A percentile compares a stretch with the other conserved stretches of the same genome.
Evolutionary conservation across 1,284 basidiomycete genomes (phyloP).

Genomic region (Coniferiporia weirii): DNA sequence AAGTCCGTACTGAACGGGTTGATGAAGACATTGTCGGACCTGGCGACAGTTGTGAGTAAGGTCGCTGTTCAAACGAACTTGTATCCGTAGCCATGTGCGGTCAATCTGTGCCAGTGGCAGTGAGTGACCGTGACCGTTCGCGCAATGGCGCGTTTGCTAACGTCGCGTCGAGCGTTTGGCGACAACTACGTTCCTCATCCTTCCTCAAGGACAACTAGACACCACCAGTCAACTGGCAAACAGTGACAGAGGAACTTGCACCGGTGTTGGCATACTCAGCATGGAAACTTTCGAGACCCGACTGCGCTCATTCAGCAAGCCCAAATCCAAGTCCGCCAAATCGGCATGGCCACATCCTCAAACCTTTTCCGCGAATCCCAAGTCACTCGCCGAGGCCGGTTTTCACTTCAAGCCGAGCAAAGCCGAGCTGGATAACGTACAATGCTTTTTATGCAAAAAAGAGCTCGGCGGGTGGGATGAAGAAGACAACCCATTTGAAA

Average conservation of each 20-base stretch:
- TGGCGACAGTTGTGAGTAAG: too few relatives aligned
- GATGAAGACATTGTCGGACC: conserved; percentile 2
- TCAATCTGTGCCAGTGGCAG: not conserved
- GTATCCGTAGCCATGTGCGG: too few relatives aligned
- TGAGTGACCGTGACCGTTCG: not conserved
- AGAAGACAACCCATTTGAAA: conserved; percentile 74
- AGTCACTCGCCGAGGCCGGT: conserved; percentile 72
- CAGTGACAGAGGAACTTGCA: too few relatives aligned
- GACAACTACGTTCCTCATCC: not conserved
- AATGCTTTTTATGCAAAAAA: conserved; percentile 74
- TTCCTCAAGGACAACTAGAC: not conserved
- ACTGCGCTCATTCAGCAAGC: conserved; percentile 49
- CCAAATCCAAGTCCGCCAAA: conserved; percentile 38
- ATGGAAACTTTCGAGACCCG: conserved; percentile 16
- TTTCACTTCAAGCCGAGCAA: conserved; percentile 71
- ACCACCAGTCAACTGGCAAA: too few relatives aligned
- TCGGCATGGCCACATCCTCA: conserved; percentile 60
- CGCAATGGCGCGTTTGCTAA: not conserved
- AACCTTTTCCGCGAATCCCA: conserved; percentile 58
- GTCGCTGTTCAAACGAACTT: too few relatives aligned
- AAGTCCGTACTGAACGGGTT: conserved; percentile 4
- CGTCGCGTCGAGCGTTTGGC: not conserved
- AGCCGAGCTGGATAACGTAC: conserved; percentile 61
- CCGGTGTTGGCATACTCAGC: not conserved
- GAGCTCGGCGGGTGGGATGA: conserved; percentile 74